Conservation (phyloP, 2,329 filamentous ascomycete genomes). For the Microsporum canis region DNA sequence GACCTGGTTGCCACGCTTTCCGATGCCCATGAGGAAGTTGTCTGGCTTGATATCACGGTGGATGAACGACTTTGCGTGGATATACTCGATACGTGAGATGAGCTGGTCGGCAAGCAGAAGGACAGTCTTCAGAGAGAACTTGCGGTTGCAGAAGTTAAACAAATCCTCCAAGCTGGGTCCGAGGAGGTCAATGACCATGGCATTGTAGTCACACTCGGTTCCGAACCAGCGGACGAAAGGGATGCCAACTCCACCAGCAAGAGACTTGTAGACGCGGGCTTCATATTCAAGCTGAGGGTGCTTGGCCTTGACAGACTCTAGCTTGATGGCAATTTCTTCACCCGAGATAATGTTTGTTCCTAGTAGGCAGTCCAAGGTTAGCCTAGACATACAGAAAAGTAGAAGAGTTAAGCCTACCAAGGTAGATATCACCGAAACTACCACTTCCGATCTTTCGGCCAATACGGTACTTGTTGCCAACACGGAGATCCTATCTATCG, state of each 20-base stretch:
- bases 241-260: slow-evolving; percentile 93
- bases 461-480: slow-evolving; percentile 99
- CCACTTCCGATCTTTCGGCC: slow-evolving; percentile 98
- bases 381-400: neutral
- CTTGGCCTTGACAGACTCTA: slow-evolving; percentile 98
- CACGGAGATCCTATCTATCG: slow-evolving; percentile 70
- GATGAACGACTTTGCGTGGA: slow-evolving; percentile 98
- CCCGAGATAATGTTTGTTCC: slow-evolving; percentile 99
- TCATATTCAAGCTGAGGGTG: slow-evolving; percentile 98
- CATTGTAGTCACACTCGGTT: slow-evolving; percentile 99
- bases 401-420: slow-evolving; percentile 39
- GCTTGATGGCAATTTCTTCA: slow-evolving; percentile 99
- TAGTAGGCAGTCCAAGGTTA: slow-evolving; percentile 20
- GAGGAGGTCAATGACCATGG: slow-evolving; percentile 96
- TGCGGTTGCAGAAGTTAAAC: slow-evolving; percentile 99
- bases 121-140: slow-evolving; percentile 98
- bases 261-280: slow-evolving; percentile 74
- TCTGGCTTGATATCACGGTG: slow-evolving; percentile 99
- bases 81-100: slow-evolving; percentile 98
- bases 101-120: slow-evolving; percentile 92
- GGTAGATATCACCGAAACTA: slow-evolving; percentile 96
- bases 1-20: slow-evolving; percentile 98
- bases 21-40: slow-evolving; percentile 99
- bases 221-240: slow-evolving; percentile 99
- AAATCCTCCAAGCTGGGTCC: slow-evolving; percentile 93